Conservation (phyloP, 2,329 filamentous ascomycete species). For the Phialophora chinensis region DNA sequence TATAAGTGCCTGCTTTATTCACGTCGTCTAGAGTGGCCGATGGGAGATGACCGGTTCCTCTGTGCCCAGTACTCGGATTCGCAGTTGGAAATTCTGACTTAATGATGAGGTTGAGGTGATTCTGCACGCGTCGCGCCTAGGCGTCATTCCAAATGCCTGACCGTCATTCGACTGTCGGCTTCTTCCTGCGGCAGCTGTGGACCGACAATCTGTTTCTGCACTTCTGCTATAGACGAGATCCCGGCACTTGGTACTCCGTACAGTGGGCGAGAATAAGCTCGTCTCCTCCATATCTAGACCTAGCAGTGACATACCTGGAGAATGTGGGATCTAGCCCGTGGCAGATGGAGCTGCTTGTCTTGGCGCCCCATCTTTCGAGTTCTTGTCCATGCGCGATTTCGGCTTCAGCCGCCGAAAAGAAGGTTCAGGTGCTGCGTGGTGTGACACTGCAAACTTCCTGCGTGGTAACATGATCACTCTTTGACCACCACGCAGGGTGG, state of each 20-base stretch:
- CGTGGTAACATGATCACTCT: constrained; percentile 14
- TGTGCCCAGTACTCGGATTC: neutral
- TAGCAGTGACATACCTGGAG: neutral
- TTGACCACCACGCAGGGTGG: neutral
- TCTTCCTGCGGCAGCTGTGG: neutral
- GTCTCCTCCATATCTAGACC: neutral
- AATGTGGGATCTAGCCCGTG: neutral
- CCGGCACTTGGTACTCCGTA: neutral
- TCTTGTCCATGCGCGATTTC: constrained; percentile 27
- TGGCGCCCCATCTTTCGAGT: too few species aligned
- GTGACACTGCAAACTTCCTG: constrained; percentile 13
- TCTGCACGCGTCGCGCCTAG: neutral
- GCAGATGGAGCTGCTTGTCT: neutral
- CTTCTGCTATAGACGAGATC: neutral
- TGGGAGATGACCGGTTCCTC: neutral
- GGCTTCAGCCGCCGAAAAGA: constrained; percentile 21
- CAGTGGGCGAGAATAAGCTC: neutral
- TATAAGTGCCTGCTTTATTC: neutral
- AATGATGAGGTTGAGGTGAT: neutral
- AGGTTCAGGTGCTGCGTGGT: constrained; percentile 19
- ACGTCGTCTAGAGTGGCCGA: neutral
- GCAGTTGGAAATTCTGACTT: neutral
- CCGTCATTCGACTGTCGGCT: neutral
- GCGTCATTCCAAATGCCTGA: neutral
- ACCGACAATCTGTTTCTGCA: neutral